A percentile compares a stretch with the other conserved stretches of the same genome.
These are phyloP conservation scores for Chlamydomonas schloesseri DNA, from an alignment of 139 green algal genomes.

Conservation along the genomic window DNA sequence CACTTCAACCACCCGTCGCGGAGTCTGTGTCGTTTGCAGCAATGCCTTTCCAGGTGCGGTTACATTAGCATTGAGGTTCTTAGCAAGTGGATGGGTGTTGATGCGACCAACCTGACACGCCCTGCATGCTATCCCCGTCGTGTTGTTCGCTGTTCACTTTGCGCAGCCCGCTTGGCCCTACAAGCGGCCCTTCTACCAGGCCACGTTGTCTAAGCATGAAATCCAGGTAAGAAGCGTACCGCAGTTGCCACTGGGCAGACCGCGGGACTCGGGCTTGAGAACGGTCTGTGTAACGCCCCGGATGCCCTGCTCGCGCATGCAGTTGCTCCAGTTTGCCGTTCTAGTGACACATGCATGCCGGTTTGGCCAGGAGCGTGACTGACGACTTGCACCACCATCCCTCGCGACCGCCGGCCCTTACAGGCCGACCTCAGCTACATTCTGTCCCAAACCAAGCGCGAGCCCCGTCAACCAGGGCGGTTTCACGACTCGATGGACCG, in stretches of 20 bases:
- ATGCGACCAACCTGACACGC: too few species aligned
- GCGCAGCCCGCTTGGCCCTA: constrained; percentile 44
- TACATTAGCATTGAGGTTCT: too few species aligned
- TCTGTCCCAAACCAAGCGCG: constrained; percentile 35
- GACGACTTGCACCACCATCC: not conserved
- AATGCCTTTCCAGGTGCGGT: not conserved
- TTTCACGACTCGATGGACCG: not conserved
- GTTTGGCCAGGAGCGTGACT: not conserved
- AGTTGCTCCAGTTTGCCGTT: too few species aligned
- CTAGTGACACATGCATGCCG: too few species aligned
- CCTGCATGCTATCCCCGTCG: not conserved
- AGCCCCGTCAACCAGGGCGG: constrained; percentile 21
- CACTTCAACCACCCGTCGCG: too few species aligned
- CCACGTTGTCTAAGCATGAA: constrained; percentile 34
- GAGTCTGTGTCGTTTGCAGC: too few species aligned
- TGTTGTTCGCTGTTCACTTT: not conserved
- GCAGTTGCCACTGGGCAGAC: not conserved
- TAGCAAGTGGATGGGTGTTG: too few species aligned
- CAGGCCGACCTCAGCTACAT: constrained; percentile 37
- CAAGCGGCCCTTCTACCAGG: constrained; percentile 51
- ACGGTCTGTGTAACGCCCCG: too few species aligned
- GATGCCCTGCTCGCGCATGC: too few species aligned
- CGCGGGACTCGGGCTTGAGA: too few species aligned
- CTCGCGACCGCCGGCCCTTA: not conserved
- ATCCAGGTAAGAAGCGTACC: constrained; percentile 37